Conservation (phyloP, 805 yeast genomes). For the Candida chauliodis region DNA sequence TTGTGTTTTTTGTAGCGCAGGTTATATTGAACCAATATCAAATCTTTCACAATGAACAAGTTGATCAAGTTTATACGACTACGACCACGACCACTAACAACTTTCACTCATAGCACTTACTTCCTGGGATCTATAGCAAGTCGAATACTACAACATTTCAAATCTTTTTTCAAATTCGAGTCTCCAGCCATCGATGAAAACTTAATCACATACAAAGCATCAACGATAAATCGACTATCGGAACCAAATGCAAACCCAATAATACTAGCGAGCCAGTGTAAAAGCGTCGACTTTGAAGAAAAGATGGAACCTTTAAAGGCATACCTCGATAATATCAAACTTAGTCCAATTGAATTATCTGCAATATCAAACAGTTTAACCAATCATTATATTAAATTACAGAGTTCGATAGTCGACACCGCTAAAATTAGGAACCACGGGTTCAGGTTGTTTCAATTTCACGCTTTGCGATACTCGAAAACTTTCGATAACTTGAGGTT, state of each 20-base stretch:
- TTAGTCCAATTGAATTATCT: constrained; percentile 1
- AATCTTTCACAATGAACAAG: not conserved
- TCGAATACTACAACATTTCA: not conserved
- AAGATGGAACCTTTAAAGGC: constrained; percentile 5
- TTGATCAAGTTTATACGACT: not conserved
- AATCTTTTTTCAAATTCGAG: constrained; percentile 1
- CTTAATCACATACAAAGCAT: constrained; percentile 1
- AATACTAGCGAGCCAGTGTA: too few relatives aligned
- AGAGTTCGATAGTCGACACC: constrained; percentile 8
- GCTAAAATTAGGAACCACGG: constrained; percentile 28
- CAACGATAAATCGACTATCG: constrained; percentile 6
- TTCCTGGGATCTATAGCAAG: not conserved
- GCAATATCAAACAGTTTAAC: constrained; percentile 7
- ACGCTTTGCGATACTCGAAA: constrained; percentile 10
- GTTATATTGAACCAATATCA: too few relatives aligned
- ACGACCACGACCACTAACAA: constrained; percentile 4
- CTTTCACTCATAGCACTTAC: not conserved
- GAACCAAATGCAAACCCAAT: not conserved
- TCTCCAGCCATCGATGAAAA: constrained; percentile 4
- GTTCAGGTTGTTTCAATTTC: constrained; percentile 18
- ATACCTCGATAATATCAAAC: constrained; percentile 3
- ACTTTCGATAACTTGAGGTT: constrained; percentile 26
- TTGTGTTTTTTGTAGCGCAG: too few relatives aligned
- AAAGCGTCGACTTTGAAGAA: not conserved
- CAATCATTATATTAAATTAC: not conserved